Evolutionary conservation across 2,329 filamentous ascomycete species (phyloP), one percentile per base, ranked within the genome.

Genomic region (Fusarium chlamydosporum): DNA sequence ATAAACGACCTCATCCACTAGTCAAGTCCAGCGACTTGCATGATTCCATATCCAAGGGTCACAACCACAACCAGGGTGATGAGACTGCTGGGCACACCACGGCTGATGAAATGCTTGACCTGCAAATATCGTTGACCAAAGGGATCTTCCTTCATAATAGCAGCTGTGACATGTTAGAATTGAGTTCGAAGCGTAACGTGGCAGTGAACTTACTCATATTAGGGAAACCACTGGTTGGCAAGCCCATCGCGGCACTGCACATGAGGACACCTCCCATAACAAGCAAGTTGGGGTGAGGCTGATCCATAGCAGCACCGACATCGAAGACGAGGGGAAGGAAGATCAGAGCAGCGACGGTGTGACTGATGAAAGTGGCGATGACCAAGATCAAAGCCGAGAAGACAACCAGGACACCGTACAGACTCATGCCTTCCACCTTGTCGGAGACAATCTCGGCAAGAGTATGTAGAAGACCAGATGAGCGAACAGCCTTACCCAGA

Each of bases 81-180:
- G 35, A 98, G 77, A 79, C 92, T 96, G 76, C 92, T 90, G 1
- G 96, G 95, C 37, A 99, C 88, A 75, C 96, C 96, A n/a, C 94
- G 85, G 52, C 92, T 96, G 75, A 99, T 91, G 80, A 99, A 99
- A 78, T 99, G 96, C 76, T 92, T 92, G 53, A 99, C 96, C 63
- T 91, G 86, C 55, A 99, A 86, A 76, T 99, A 99, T 57, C 96
- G 86, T 77, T 97, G 93, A 10, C 96, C 96, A 0, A 94, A 96
- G 1, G 92, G 88, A 74, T 99, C 95, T 81, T 99, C 96, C 85
- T 98, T 98, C 96, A 99, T 98, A 75, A 99, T 98, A 6, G 96
- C 96, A 76, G 96, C 93, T 96, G 51, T 16, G 42, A 9, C 10
- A 47, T 43, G 64, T 77, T 62, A 79, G 75, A 48, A 38, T 56